A percentile compares a stretch with the other conserved stretches of the same genome.
Conservation (phyloP, 805 yeast genomes). For the Scheffersomyces stipitis region DNA sequence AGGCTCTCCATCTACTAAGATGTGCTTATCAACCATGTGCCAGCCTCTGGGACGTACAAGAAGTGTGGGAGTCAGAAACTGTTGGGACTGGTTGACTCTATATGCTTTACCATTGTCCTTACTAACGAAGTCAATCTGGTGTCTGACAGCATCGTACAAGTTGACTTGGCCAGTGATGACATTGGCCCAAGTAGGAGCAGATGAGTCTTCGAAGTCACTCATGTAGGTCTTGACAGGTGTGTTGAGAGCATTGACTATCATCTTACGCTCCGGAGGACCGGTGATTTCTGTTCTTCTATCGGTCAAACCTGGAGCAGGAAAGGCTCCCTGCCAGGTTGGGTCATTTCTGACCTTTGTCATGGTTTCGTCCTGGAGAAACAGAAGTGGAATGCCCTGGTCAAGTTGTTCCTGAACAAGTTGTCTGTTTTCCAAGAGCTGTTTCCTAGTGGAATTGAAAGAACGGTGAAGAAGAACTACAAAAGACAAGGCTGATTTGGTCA, state of each 20-base stretch:
- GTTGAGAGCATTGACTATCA: conserved; percentile 22
- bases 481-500: conserved; percentile 28
- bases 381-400: conserved; percentile 12
- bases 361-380: conserved; percentile 13
- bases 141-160: conserved; percentile 19
- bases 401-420: conserved; percentile 12
- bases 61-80: conserved; percentile 14
- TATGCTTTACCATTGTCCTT: conserved; percentile 32
- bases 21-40: conserved; percentile 23
- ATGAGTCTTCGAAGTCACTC: conserved; percentile 21
- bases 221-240: conserved; percentile 20
- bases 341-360: conserved; percentile 8
- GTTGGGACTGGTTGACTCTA: conserved; percentile 23
- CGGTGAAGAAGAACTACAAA: conserved; percentile 19
- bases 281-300: conserved; percentile 22
- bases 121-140: conserved; percentile 15
- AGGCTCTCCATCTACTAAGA: conserved; percentile 18
- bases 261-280: conserved; percentile 23
- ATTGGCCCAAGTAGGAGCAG: conserved; percentile 19
- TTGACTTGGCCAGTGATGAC: conserved; percentile 20
- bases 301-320: conserved; percentile 16
- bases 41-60: conserved; percentile 23
- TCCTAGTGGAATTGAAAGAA: conserved; percentile 15
- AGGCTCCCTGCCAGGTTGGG: conserved; percentile 19
- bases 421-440: conserved; percentile 14